A percentile compares a stretch with the other conserved stretches of the same genome.
Evolutionary conservation across 176 grass and related monocot species (phyloP).

Genomic region (Hordeum marinum): DNA sequence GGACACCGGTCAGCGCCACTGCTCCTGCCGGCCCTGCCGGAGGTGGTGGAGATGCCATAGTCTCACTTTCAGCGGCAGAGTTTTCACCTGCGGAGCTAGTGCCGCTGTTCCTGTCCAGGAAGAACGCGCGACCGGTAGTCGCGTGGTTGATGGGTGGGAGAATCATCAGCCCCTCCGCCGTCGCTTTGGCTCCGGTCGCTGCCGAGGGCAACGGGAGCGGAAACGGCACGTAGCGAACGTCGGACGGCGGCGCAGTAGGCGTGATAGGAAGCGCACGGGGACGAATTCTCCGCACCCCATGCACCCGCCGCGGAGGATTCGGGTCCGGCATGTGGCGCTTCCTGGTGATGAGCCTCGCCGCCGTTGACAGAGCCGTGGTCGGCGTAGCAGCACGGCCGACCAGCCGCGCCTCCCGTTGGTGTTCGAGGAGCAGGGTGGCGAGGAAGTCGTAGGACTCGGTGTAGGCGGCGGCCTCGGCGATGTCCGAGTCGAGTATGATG

Average conservation of each 20-base stretch:
- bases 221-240: not conserved
- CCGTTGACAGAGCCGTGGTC: too few relatives aligned
- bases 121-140: not conserved
- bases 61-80: not conserved
- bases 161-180: not conserved
- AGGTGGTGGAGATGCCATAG: not conserved
- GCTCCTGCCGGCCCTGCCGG: too few relatives aligned
- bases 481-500: not conserved
- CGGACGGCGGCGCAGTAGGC: not conserved
- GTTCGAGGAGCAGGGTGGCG: not conserved
- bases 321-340: not conserved
- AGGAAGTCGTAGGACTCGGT: slow-evolving; percentile 12
- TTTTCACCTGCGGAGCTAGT: not conserved
- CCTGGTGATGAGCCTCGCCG: not conserved
- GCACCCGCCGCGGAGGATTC: not conserved
- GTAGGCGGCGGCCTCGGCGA: not conserved
- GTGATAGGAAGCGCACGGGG: not conserved
- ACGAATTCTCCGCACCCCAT: not conserved
- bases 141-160: not conserved
- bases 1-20: not conserved
- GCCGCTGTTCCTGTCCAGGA: not conserved
- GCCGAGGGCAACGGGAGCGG: not conserved
- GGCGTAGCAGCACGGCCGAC: not conserved
- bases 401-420: not conserved
- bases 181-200: not conserved